phyloP scores from a whole-genome alignment of 1,139 yeast genomes.

The Yarrowia galli region DNA sequence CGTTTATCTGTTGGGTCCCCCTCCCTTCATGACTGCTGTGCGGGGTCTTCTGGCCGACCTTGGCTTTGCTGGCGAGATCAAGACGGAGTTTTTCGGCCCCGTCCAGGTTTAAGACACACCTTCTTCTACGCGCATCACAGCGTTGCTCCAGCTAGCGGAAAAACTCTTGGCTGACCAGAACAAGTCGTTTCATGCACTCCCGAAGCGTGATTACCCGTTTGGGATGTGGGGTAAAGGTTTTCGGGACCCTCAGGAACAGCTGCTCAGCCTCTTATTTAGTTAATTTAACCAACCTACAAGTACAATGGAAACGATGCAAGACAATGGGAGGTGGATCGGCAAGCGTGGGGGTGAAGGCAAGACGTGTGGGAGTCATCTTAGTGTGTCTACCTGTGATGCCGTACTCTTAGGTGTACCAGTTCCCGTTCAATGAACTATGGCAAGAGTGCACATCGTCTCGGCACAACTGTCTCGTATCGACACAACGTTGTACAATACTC shows the following conservation, averaged over 20 bases:
- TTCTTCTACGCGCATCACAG: too few species aligned
- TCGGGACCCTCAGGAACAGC: background rate
- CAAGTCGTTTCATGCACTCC: background rate
- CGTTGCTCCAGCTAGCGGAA: background rate
- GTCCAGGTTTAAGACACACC: conserved; percentile 15
- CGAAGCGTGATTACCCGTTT: background rate
- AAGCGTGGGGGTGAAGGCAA: too few species aligned
- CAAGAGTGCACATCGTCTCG: too few species aligned
- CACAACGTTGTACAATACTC: too few species aligned
- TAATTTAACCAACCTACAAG: too few species aligned
- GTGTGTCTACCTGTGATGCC: too few species aligned
- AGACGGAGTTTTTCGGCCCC: conserved; percentile 39
- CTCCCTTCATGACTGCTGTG: conserved; percentile 42
- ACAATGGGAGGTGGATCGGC: too few species aligned
- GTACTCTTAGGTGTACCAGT: too few species aligned
- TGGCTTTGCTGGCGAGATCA: conserved; percentile 25
- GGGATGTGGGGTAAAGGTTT: conserved; percentile 1
- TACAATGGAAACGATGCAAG: too few species aligned
- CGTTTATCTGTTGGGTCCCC: conserved; percentile 45
- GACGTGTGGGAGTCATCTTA: too few species aligned
- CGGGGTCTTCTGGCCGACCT: background rate
- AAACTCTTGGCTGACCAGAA: background rate
- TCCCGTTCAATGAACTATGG: too few species aligned
- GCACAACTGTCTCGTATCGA: too few species aligned
- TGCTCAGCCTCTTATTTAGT: conserved; percentile 3